phyloP scores from a whole-genome alignment of 2,329 filamentous ascomycete genomes.

The Pestalotiopsis sp. region DNA sequence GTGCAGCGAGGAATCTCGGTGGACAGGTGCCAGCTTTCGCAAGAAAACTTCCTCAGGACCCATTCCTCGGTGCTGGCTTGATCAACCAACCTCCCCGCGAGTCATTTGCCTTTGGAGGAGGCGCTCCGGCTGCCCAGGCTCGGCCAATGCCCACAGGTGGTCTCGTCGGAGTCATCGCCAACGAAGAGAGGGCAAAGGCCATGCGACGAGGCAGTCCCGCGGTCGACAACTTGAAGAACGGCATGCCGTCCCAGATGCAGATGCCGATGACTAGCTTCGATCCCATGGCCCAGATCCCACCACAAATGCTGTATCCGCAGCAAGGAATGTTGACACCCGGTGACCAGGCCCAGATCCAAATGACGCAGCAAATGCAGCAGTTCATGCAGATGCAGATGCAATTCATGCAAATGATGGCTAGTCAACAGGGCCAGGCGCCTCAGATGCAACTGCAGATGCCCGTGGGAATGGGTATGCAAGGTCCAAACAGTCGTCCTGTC shows the following conservation, averaged over 20 bases:
- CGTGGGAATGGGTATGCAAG: slow-evolving; percentile 24
- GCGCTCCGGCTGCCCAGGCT: slow-evolving; percentile 44
- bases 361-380: slow-evolving; percentile 81
- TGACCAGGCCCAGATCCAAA: slow-evolving; percentile 77
- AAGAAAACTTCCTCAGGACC: slow-evolving; percentile 78
- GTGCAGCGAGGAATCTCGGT: slow-evolving; percentile 37
- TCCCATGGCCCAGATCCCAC: slow-evolving; percentile 50
- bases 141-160: slow-evolving; percentile 68
- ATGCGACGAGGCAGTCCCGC: slow-evolving; percentile 79
- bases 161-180: slow-evolving; percentile 85
- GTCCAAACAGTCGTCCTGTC: slow-evolving; percentile 30
- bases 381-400: slow-evolving; percentile 97
- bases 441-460: slow-evolving; percentile 17
- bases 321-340: slow-evolving; percentile 53
- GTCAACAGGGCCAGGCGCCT: slow-evolving; percentile 35
- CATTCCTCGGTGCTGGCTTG: slow-evolving; percentile 79
- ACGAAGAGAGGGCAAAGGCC: slow-evolving; percentile 78
- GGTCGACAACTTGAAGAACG: slow-evolving; percentile 50
- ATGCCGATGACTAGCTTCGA: slow-evolving; percentile 45
- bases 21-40: slow-evolving; percentile 78
- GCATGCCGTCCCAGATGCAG: slow-evolving; percentile 32
- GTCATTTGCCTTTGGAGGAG: slow-evolving; percentile 70
- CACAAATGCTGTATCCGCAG: slow-evolving; percentile 51
- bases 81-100: slow-evolving; percentile 75
- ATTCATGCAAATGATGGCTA: slow-evolving; percentile 82